Conservation (phyloP, 1,139 yeast species). For the Lodderomyces parapsilosis region DNA sequence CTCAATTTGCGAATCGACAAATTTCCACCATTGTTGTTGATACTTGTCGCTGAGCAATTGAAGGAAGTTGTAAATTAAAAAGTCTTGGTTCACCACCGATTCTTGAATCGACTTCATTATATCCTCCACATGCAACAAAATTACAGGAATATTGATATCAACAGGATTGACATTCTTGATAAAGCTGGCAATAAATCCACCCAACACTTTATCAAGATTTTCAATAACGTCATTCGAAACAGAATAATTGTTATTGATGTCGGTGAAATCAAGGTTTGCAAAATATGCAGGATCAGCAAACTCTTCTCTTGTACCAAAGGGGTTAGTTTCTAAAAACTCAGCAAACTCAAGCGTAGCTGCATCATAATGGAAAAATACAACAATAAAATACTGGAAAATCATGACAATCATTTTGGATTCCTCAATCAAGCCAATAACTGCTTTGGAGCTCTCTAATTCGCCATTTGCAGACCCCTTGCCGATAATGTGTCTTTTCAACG, state of each 20-base stretch:
- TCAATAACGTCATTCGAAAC: slow-evolving; percentile 51
- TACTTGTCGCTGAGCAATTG: slow-evolving; percentile 54
- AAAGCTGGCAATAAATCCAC: slow-evolving; percentile 39
- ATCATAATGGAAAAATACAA: slow-evolving; percentile 64
- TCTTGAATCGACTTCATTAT: slow-evolving; percentile 41
- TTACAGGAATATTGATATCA: slow-evolving; percentile 36
- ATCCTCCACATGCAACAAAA: slow-evolving; percentile 41
- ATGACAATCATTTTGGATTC: slow-evolving; percentile 35
- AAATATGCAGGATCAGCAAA: slow-evolving; percentile 20
- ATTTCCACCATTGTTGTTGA: slow-evolving; percentile 57
- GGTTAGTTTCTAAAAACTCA: slow-evolving; percentile 43
- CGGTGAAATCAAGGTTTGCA: slow-evolving; percentile 14
- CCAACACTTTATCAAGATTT: slow-evolving; percentile 56
- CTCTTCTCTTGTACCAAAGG: slow-evolving; percentile 36
- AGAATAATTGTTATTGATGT: slow-evolving; percentile 35
- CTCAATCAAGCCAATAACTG: slow-evolving; percentile 42
- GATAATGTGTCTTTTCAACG: slow-evolving; percentile 8
- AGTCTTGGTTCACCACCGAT: slow-evolving; percentile 59
- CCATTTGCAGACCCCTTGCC: slow-evolving; percentile 14
- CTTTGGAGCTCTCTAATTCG: slow-evolving; percentile 37
- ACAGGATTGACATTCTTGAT: slow-evolving; percentile 38
- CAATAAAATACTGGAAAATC: slow-evolving; percentile 64
- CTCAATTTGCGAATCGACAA: slow-evolving; percentile 54
- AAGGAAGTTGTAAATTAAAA: slow-evolving; percentile 49
- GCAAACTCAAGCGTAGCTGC: slow-evolving; percentile 45